phyloP scores from a whole-genome alignment of 164 flowering plant species.

The Magnolia changhungtana region DNA sequence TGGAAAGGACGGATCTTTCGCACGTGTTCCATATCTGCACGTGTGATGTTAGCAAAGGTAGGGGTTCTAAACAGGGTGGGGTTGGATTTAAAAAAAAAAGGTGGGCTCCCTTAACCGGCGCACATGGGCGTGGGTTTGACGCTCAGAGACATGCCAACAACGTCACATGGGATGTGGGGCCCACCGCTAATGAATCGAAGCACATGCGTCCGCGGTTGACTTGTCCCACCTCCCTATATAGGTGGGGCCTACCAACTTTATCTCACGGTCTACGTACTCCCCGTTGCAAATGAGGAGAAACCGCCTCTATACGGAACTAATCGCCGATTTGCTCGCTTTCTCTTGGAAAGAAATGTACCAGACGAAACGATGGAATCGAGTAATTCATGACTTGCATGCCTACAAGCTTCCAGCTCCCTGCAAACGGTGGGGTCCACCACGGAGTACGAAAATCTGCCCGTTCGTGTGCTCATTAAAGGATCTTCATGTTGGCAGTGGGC shows the following conservation, averaged over 20 bases:
- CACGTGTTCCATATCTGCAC: not conserved
- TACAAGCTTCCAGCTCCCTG: no score
- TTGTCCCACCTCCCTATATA: slow-evolving; percentile 12
- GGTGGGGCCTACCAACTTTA: slow-evolving; percentile 6
- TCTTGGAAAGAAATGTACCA: no score
- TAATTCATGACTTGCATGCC: no score
- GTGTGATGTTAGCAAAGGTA: not conserved
- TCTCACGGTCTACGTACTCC: not conserved
- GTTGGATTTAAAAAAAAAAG: not conserved
- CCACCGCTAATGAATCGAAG: slow-evolving; percentile 34
- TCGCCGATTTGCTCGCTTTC: no score
- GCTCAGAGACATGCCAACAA: slow-evolving; percentile 48
- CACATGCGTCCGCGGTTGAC: slow-evolving; percentile 41
- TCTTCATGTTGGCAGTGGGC: no score
- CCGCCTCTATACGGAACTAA: no score
- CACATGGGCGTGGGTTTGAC: slow-evolving; percentile 63
- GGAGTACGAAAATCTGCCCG: no score
- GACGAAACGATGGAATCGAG: no score
- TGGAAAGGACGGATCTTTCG: not conserved
- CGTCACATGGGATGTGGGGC: slow-evolving; percentile 47
- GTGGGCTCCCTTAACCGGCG: slow-evolving; percentile 40
- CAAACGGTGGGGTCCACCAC: no score
- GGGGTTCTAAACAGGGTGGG: not conserved
- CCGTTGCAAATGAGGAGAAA: no score
- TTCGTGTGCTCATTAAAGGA: no score